Evolutionary conservation across 345 rosid genomes (phyloP), one percentile per base, ranked within the genome.

Genomic region (Aethionema arabicum): DNA sequence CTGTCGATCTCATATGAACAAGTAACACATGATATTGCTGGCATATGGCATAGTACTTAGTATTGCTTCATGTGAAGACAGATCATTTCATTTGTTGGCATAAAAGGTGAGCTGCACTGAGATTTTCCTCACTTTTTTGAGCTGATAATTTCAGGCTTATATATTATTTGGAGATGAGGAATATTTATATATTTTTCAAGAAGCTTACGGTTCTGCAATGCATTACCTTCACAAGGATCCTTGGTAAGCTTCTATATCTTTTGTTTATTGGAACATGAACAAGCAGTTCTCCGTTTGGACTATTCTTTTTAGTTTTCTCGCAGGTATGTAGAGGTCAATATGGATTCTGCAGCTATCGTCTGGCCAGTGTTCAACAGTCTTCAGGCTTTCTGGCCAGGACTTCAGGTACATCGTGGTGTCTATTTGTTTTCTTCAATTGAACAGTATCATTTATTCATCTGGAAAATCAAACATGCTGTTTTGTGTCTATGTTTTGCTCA

Each of bases 351-450:
- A 69, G 88, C 95, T 61, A 85, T 90, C 58, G 97, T 90, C 42
- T 93, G 97, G 97, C 97, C 96, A 39, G 68, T 93, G 46, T 93
- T 93, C 61, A 93, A 90, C 76, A 93, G 99, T 73, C 82, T 90
- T 79, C 99, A 93, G 82, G 99, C 99, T 60, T 93, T 93, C 78
- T 93, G 99, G 99, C 99, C 99, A 0, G 97, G 99, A 77, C 96
- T 93, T 77, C 99, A 93, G 99, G 99, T 92, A 45, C 32, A 32
- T 12, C 11, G 12, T 60, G 31, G 44, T 27, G 32, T 60, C 14
- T n/a, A 30, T 7, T 11, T 11, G 11, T 29, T 48, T 41, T 48
- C 45, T 1, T 32, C 56, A 30, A 30, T 61, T 49, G 2, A 30
- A 5, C 37, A 6, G 50, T 15, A 37, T 15, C 7, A 29, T 11